Evolutionary conservation across 148 eudicot species (phyloP).

Genomic region (Rhododendron simsii): DNA sequence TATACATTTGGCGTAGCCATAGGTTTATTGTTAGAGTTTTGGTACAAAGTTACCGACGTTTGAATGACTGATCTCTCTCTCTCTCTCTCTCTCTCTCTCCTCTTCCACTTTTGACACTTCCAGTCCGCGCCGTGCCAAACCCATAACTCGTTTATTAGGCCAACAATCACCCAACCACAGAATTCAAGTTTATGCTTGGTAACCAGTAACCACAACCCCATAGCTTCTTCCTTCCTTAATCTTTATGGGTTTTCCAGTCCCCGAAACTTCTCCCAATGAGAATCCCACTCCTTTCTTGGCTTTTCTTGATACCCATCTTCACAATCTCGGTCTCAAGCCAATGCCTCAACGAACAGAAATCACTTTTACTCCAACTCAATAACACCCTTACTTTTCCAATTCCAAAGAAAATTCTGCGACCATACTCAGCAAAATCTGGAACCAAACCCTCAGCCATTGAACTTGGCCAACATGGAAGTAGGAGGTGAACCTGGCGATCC

Average conservation of each 20-base stretch:
- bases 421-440: too few relatives aligned
- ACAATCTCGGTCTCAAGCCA: constrained; percentile 2
- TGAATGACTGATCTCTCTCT: too few relatives aligned
- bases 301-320: neutral
- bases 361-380: constrained; percentile 28
- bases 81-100: too few relatives aligned
- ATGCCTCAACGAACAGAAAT: constrained; percentile 16
- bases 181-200: neutral
- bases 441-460: neutral
- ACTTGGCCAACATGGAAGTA: too few relatives aligned
- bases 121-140: neutral
- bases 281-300: neutral
- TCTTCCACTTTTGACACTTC: neutral
- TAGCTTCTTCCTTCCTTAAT: neutral
- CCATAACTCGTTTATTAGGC: neutral
- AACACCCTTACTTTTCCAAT: constrained; percentile 10
- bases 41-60: too few relatives aligned
- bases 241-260: neutral
- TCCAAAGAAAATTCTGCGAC: too few relatives aligned
- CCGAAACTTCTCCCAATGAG: neutral
- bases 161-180: neutral
- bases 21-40: too few relatives aligned
- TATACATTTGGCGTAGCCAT: too few relatives aligned
- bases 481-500: too few relatives aligned
- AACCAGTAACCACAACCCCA: neutral